A percentile compares a stretch with the other conserved stretches of the same genome.
These are phyloP conservation scores for Telfairia occidentalis DNA, from an alignment of 331 rosid species.

Conservation along the genomic window DNA sequence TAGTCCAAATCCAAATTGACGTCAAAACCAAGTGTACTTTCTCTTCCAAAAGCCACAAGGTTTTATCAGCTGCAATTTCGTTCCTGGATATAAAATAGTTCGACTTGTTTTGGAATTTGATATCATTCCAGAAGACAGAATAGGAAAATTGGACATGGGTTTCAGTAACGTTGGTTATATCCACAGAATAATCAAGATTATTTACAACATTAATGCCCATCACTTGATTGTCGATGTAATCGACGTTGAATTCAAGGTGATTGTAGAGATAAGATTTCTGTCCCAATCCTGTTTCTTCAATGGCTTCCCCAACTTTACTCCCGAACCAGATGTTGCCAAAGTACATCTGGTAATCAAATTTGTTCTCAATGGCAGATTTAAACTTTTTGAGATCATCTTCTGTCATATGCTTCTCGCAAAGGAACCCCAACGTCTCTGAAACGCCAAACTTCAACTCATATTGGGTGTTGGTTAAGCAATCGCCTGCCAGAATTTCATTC, in stretches of 20 bases:
- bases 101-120: background rate
- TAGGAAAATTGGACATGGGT: slow-evolving; percentile 4
- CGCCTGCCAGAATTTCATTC: slow-evolving; percentile 10
- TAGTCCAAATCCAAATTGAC: background rate
- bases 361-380: background rate
- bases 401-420: slow-evolving; percentile 7
- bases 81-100: background rate
- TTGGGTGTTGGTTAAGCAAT: slow-evolving; percentile 1
- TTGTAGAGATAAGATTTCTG: background rate
- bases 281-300: background rate
- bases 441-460: slow-evolving; percentile 10
- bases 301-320: slow-evolving; percentile 5
- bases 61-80: background rate
- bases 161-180: background rate
- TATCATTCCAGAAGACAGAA: slow-evolving; percentile 12
- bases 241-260: background rate
- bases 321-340: background rate
- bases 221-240: slow-evolving; percentile 2
- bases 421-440: background rate
- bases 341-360: slow-evolving; percentile 6
- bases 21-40: background rate
- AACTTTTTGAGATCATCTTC: slow-evolving; percentile 3
- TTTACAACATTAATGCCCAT: background rate
- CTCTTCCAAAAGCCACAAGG: background rate
- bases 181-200: background rate